Evolutionary conservation across 177 flowering plant genomes (phyloP), one percentile per base, ranked within the genome.

Genomic region (Vitis hybrid): DNA sequence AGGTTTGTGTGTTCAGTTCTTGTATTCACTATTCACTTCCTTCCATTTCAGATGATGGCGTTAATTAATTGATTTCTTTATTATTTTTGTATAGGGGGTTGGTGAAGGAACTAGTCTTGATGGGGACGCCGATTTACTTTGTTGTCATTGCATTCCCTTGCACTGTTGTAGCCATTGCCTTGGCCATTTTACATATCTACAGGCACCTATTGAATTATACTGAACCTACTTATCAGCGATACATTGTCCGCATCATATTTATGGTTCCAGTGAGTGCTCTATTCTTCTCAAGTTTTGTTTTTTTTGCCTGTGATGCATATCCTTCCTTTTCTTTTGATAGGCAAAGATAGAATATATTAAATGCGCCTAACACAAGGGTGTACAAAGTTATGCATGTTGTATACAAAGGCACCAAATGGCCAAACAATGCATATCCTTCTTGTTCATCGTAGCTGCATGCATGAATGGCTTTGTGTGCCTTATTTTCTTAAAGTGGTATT

Each of bases 191-290:
- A 19, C 90, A 86, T 71, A 89, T 86, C 26, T 85, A 86, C 73
- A 74, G 90, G 71, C 99, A 94, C 75, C 92, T 94, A 19, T 51
- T 86, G 82, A 94, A 94, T 76, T 92, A 94, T 72, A 93, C 97
- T 0, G 98, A 94, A 65, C 97, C 98, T 18, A 90, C 90, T 62
- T 94, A 86, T 76, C 99, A 94, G 88, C 87, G 99, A 71, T 94
- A 77, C 73, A 93, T 93, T 13, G 99, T 94, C 51, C 94, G 99
- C 22, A 94, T 94, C 73, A 86, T 94, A 76, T 93, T 93, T 70
- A 94, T 94, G 99, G 98, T 94, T 74, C 99, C 99, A 64, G 99
- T 94, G 65, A 82, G 95, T 87, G 10, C 14, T 6, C n/a, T 56
- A 9, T 31, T 48, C 60, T 51, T 51, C 14, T n/a, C 26, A 18